Evolutionary conservation across 1,139 yeast species (phyloP).

Genomic region (Lodderomyces parapsilosis): DNA sequence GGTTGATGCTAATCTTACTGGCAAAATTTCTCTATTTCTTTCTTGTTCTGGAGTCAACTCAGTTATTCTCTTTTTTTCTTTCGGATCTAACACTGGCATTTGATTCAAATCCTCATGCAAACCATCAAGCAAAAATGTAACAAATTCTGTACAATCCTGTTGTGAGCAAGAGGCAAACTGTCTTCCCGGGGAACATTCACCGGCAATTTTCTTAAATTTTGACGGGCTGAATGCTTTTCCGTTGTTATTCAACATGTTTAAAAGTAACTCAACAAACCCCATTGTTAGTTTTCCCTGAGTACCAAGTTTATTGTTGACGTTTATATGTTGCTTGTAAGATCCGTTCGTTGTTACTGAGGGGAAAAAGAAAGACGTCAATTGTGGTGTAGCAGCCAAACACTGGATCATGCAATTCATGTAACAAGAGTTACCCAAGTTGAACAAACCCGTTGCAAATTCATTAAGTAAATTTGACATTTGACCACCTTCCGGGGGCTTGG

Average conservation of each 20-base stretch:
- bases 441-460: slow-evolving; percentile 56
- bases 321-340: slow-evolving; percentile 69
- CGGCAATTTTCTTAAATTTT: slow-evolving; percentile 62
- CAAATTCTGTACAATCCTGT: slow-evolving; percentile 91
- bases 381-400: slow-evolving; percentile 59
- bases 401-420: slow-evolving; percentile 91
- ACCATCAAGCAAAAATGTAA: slow-evolving; percentile 79
- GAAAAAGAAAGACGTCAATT: slow-evolving; percentile 40
- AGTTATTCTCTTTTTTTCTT: slow-evolving; percentile 39
- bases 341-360: slow-evolving; percentile 27
- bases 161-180: slow-evolving; percentile 76
- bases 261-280: slow-evolving; percentile 66
- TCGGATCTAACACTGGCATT: slow-evolving; percentile 34
- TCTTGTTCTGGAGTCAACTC: slow-evolving; percentile 76
- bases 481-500: slow-evolving; percentile 1
- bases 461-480: slow-evolving; percentile 22
- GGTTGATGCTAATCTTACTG: slow-evolving; percentile 82
- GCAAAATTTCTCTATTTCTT: slow-evolving; percentile 65
- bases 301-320: slow-evolving; percentile 73
- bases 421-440: slow-evolving; percentile 88
- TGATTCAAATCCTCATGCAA: slow-evolving; percentile 87
- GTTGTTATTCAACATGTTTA: slow-evolving; percentile 53
- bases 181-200: slow-evolving; percentile 60
- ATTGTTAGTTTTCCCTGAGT: slow-evolving; percentile 80
- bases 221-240: slow-evolving; percentile 53